Evolutionary conservation across 495 filamentous ascomycete species (phyloP).

Genomic region (Penicillium paradoxum): DNA sequence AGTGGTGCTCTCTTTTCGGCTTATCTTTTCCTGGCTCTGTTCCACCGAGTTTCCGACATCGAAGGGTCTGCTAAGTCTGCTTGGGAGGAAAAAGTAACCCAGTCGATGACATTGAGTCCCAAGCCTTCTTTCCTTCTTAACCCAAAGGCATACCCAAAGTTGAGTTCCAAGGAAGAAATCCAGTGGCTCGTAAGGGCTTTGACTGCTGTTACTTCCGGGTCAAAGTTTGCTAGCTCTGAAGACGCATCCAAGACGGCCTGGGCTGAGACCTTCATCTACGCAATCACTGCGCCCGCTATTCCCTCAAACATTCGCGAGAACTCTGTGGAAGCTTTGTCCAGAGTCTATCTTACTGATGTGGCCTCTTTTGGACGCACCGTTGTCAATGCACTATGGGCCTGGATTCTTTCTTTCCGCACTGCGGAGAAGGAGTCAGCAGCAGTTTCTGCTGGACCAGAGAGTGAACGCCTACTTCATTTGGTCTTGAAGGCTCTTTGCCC

Average conservation of each 20-base stretch:
- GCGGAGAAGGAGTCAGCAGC: constrained; percentile 76
- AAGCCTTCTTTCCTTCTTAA: constrained; percentile 86
- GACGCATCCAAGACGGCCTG: constrained; percentile 52
- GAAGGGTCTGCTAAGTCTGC: constrained; percentile 29
- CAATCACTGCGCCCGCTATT: constrained; percentile 57
- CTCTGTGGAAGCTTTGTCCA: constrained; percentile 52
- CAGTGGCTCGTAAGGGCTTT: constrained; percentile 72
- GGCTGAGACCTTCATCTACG: constrained; percentile 76
- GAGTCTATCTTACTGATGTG: constrained; percentile 53
- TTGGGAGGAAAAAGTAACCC: constrained; percentile 51
- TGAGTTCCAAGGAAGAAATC: constrained; percentile 65
- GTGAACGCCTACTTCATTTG: constrained; percentile 45
- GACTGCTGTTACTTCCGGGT: constrained; percentile 48
- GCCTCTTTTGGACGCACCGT: constrained; percentile 53
- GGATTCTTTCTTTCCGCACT: constrained; percentile 60
- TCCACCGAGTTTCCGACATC: constrained; percentile 27
- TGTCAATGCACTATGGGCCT: constrained; percentile 73
- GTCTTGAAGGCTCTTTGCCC: constrained; percentile 71
- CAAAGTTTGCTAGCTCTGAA: constrained; percentile 31
- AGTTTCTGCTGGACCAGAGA: constrained; percentile 60
- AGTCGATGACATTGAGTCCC: constrained; percentile 57
- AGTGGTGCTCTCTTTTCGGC: constrained; percentile 69
- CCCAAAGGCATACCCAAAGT: constrained; percentile 73
- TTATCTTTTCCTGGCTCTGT: constrained; percentile 66
- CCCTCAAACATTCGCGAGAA: constrained; percentile 54